These are phyloP conservation scores for Austroboletus novae-zelandiae DNA, from an alignment of 1,284 basidiomycete genomes.

Conservation along the genomic window DNA sequence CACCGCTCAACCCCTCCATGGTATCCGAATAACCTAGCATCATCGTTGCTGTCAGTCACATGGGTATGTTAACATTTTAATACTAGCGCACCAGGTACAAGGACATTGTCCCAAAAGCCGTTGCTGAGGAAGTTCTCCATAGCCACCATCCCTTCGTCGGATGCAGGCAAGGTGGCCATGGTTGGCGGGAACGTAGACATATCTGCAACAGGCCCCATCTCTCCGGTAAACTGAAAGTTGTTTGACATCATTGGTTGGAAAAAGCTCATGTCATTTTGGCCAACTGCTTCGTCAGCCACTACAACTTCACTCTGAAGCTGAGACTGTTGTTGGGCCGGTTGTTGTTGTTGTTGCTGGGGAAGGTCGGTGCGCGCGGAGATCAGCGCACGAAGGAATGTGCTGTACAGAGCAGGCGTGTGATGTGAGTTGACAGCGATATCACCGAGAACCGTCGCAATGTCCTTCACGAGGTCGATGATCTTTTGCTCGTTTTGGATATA, in stretches of 20 bases:
- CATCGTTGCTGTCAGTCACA: slow-evolving; percentile 12
- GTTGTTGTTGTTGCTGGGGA: slow-evolving; percentile 21
- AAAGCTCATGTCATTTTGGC: slow-evolving; percentile 26
- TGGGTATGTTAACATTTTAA: not conserved
- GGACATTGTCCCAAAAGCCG: slow-evolving; percentile 81
- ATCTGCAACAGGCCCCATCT: slow-evolving; percentile 78
- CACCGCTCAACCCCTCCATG: slow-evolving; percentile 76
- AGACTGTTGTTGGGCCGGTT: slow-evolving; percentile 10
- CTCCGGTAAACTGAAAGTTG: slow-evolving; percentile 69
- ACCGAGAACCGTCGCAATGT: slow-evolving; percentile 80
- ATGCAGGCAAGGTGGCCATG: slow-evolving; percentile 56
- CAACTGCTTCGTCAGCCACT: slow-evolving; percentile 21
- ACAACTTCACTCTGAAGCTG: slow-evolving; percentile 25
- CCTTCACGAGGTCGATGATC: slow-evolving; percentile 71
- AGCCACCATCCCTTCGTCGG: slow-evolving; percentile 54
- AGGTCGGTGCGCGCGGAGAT: slow-evolving; percentile 58
- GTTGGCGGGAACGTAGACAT: slow-evolving; percentile 80
- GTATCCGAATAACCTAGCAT: slow-evolving; percentile 67
- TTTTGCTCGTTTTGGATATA: slow-evolving; percentile 74
- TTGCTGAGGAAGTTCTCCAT: slow-evolving; percentile 78
- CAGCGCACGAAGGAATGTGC: slow-evolving; percentile 80
- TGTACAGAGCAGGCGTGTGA: slow-evolving; percentile 87
- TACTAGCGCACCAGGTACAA: slow-evolving; percentile 67
- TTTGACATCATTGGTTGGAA: slow-evolving; percentile 29
- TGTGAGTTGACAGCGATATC: slow-evolving; percentile 67